A percentile compares a stretch with the other conserved stretches of the same genome.
Evolutionary conservation across 2,329 filamentous ascomycete species (phyloP).

Genomic region (Hymenoscyphus scutula): DNA sequence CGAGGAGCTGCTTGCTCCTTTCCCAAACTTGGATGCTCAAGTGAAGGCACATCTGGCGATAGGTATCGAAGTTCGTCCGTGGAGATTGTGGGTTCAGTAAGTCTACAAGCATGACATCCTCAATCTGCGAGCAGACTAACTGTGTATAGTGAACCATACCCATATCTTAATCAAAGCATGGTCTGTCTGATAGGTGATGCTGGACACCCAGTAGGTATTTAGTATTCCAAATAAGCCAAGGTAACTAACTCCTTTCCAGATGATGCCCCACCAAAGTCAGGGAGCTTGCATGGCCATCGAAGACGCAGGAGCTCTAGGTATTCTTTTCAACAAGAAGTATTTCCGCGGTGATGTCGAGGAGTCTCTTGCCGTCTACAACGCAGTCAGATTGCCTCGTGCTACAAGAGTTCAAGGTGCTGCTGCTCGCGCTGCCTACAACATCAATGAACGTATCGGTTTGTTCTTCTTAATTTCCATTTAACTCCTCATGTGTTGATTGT

Average conservation of each 20-base stretch:
- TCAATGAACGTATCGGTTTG: slow-evolving; percentile 52
- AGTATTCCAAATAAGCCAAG: too few species aligned
- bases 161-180: too few species aligned
- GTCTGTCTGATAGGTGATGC: too few species aligned
- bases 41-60: slow-evolving; percentile 57
- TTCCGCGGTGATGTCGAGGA: too few species aligned
- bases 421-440: slow-evolving; percentile 56
- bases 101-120: too few species aligned
- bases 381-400: slow-evolving; percentile 45
- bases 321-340: slow-evolving; percentile 31
- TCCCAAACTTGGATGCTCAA: slow-evolving; percentile 56
- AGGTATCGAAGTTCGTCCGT: slow-evolving; percentile 42
- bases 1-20: slow-evolving; percentile 59
- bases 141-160: too few species aligned
- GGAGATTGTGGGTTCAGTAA: too few species aligned
- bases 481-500: too few species aligned
- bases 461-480: too few species aligned
- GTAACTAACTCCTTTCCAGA: slow-evolving; percentile 64
- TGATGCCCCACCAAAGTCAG: slow-evolving; percentile 68
- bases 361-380: too few species aligned
- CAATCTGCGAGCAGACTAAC: too few species aligned
- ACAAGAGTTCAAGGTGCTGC: slow-evolving; percentile 55
- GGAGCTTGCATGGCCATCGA: slow-evolving; percentile 50
- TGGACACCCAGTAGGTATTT: too few species aligned
- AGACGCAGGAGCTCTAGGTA: slow-evolving; percentile 38